Conservation (phyloP, 345 rosid genomes). For the Gossypium stocksii region DNA sequence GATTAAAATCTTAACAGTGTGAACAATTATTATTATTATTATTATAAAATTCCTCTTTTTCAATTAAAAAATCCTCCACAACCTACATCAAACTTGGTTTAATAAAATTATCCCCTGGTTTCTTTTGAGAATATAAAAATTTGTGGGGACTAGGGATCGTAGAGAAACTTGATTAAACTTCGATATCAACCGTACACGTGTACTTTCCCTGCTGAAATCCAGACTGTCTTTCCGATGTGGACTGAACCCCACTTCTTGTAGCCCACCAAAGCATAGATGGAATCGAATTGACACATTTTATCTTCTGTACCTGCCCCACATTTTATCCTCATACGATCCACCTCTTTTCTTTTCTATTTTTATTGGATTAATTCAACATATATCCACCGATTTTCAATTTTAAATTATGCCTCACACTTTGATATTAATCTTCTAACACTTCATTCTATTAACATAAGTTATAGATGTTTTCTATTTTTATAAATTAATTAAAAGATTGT, state of each 20-base stretch:
- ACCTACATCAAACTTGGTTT: too few species aligned
- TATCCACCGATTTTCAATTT: too few species aligned
- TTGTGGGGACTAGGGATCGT: neutral
- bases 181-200: constrained; percentile 19
- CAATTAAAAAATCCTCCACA: too few species aligned
- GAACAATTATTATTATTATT: too few species aligned
- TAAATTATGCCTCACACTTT: too few species aligned
- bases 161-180: neutral
- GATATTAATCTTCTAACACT: too few species aligned
- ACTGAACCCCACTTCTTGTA: neutral
- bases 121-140: neutral
- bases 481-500: too few species aligned
- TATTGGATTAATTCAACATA: too few species aligned
- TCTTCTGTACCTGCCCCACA: constrained; percentile 9
- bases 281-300: neutral
- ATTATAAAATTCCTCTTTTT: too few species aligned
- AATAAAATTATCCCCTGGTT: neutral
- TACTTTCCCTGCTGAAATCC: constrained; percentile 1
- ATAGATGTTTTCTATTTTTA: too few species aligned
- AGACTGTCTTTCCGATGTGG: neutral
- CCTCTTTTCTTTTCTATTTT: neutral
- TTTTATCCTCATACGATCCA: constrained; percentile 3
- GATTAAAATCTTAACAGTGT: too few species aligned
- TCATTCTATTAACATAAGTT: too few species aligned
- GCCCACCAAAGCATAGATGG: neutral